phyloP scores from a whole-genome alignment of 345 rosid species.

The Gossypium herbaceum region DNA sequence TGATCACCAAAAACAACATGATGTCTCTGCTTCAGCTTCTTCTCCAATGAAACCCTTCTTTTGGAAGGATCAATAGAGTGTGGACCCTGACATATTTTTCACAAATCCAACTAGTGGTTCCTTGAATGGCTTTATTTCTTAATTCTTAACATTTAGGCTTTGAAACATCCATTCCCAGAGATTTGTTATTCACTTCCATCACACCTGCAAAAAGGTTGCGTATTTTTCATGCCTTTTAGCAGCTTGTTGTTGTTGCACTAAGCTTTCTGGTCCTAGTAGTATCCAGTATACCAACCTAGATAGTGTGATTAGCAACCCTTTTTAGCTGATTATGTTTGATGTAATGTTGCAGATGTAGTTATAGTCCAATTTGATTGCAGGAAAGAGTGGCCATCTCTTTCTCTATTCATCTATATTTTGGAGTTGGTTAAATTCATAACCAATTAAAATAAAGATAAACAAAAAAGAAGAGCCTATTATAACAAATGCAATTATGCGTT shows the following conservation, averaged over 20 bases:
- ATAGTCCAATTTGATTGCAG: too few relatives aligned
- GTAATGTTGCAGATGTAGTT: background rate
- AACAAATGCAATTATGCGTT: background rate
- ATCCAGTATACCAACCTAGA: background rate
- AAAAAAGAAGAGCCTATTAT: background rate
- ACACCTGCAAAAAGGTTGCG: too few relatives aligned
- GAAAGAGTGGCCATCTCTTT: too few relatives aligned
- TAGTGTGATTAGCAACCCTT: background rate
- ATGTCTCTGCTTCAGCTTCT: constrained; percentile 37
- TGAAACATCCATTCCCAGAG: too few relatives aligned
- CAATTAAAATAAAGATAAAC: too few relatives aligned
- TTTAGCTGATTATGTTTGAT: background rate
- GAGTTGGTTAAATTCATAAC: too few relatives aligned
- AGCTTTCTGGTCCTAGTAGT: background rate
- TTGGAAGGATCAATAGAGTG: constrained; percentile 42
- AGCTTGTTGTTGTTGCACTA: constrained; percentile 7
- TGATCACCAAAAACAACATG: background rate
- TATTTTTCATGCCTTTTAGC: background rate
- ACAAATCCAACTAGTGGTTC: background rate
- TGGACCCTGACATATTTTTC: background rate
- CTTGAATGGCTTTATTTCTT: background rate
- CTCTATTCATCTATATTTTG: too few relatives aligned
- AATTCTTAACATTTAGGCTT: background rate
- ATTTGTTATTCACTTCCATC: too few relatives aligned
- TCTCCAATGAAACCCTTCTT: constrained; percentile 63